These are phyloP conservation scores for Nannochloropsis gaditana DNA, from an alignment of 108 stramenopile species.

Conservation along the genomic window DNA sequence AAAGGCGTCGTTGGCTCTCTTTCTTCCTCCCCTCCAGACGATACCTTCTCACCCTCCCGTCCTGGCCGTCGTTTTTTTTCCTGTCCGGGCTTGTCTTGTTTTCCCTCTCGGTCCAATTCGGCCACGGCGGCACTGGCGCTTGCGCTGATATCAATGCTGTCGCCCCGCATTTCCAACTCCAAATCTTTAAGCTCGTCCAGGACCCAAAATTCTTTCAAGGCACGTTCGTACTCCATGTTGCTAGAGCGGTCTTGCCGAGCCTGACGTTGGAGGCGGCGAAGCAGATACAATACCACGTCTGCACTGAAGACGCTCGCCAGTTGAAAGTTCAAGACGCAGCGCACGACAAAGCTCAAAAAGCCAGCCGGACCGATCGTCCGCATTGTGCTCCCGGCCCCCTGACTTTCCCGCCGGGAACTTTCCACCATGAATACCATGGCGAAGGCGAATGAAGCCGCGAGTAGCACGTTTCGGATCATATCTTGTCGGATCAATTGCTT, in stretches of 20 bases:
- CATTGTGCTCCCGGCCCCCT: not conserved
- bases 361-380: not conserved
- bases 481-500: not conserved
- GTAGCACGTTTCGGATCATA: not conserved
- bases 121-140: conserved; percentile 16
- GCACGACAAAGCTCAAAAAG: not conserved
- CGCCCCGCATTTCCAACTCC: conserved; percentile 3
- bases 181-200: not conserved
- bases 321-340: conserved; percentile 11
- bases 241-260: not conserved
- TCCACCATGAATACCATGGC: conserved; percentile 6
- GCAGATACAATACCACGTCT: not conserved
- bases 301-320: conserved; percentile 16
- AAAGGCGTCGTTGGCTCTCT: not conserved
- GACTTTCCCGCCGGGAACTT: not conserved
- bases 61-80: not conserved
- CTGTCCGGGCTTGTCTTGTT: not conserved
- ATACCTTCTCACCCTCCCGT: not conserved
- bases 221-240: conserved; percentile 15
- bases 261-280: conserved; percentile 11
- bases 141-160: conserved; percentile 1
- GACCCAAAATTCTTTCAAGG: conserved; percentile 13
- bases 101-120: not conserved
- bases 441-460: not conserved
- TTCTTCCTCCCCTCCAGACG: not conserved